These are phyloP conservation scores for Ophiostoma populinum DNA, from an alignment of 2,329 filamentous ascomycete genomes.

Conservation along the genomic window DNA sequence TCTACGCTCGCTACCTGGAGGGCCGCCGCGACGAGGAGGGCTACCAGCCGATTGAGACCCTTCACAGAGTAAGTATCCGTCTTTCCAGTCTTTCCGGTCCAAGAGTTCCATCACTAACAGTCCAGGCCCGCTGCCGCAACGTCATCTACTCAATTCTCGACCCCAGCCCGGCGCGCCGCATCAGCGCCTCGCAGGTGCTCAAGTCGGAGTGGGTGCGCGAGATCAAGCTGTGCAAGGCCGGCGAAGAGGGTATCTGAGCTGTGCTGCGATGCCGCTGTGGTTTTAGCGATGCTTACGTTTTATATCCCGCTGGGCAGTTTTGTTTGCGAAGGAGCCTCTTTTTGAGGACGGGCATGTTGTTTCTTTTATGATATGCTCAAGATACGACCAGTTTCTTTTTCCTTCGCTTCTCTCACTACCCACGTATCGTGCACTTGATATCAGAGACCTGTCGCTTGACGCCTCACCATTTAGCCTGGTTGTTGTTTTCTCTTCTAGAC, in stretches of 20 bases:
- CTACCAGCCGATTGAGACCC: constrained; percentile 87
- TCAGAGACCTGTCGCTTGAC: no score
- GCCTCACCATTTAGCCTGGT: no score
- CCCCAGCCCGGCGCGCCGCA: constrained; percentile 77
- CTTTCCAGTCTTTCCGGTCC: background rate
- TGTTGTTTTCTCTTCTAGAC: no score
- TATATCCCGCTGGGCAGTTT: no score
- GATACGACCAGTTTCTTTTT: no score
- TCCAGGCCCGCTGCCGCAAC: constrained; percentile 84
- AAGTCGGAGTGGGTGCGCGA: constrained; percentile 98
- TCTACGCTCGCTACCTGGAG: constrained; percentile 86
- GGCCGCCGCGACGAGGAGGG: constrained; percentile 88
- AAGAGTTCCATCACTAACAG: constrained; percentile 8
- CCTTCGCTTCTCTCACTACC: no score
- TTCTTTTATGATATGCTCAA: no score
- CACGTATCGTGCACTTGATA: no score
- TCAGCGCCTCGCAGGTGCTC: constrained; percentile 89
- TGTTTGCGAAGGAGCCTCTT: no score
- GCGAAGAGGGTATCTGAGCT: constrained; percentile 57
- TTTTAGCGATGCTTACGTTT: no score
- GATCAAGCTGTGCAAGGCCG: constrained; percentile 91
- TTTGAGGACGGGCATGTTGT: no score
- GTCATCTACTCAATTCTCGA: constrained; percentile 98
- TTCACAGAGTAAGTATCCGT: constrained; percentile 60
- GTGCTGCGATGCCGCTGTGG: no score